Base-by-base conservation (phyloP, 2,329 filamentous ascomycete species). In the Dactylellina drechsleri region DNA sequence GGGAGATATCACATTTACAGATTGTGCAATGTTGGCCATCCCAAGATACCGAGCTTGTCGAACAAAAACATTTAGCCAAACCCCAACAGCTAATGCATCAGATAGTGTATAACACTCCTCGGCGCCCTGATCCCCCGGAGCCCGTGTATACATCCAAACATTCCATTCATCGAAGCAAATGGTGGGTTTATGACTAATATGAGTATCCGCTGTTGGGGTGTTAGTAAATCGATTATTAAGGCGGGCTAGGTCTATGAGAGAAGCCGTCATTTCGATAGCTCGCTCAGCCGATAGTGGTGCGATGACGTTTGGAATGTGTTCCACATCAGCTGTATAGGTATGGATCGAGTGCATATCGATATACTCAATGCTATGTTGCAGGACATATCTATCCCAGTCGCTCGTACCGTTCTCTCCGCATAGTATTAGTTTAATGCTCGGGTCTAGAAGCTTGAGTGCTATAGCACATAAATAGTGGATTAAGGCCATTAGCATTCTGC, bases 151-250 rank as follows among this genome's bases (percentile, higher is more conserved):
- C 78, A 92, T 90, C 91, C 91, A 93, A 7, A 93, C 90, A 80
- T 93, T 93, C 91, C 91, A 93, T 82, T 93, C 91, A 80, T 93
- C 91, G 80, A 93, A 93, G 84, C 91, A 93, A 80, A 93, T 92
- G 60, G 86, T 90, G 54, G 88, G 89, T 2, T 86, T 83, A 2
- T 87, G 86, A n/a, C 89, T 86, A 0, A 90, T 85, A 47, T 84
- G 82, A 12, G 15, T 62, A 36, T 66, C 70, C 20, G 36, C 4
- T 2, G 61, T 66, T 40, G 62, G 70, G 26, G 70, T 61, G 23
- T 66, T 66, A 16, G 70, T 74, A 18, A 66, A 62, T 7, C 52
- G 47, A 81, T 90, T 90, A 80, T 92, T 89, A 79, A 92, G 89
- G 40, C 89, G 85, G 0, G 91, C 91, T 0, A 93, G 86, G 80